Base-by-base conservation (phyloP, 176 grass and related monocot species). In the Otatea glauca region DNA sequence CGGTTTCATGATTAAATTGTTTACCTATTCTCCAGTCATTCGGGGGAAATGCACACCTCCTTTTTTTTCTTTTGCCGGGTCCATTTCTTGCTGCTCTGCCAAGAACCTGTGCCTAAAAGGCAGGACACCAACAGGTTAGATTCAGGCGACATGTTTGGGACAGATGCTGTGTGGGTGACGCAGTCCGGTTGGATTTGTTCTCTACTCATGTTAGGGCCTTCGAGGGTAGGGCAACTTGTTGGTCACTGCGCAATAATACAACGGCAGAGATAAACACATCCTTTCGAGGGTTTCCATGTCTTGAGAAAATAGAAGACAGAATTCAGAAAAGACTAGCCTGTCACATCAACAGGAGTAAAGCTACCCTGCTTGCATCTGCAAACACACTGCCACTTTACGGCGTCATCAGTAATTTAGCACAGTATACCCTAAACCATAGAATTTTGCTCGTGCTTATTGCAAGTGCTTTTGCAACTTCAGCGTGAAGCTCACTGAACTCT, bases 91-190 rank as follows among this genome's bases (percentile, higher is more conserved):
- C 53, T 51, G 69, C 60, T 74, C 49, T 5, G 43, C 81, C 43
- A 51, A 48, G 55, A 72, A 6, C 55, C 2, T 62, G 47, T 48
- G 5, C 15, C 68, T 34, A 21, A 4, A 62, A 56, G 39, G 75
- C 58, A 4, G 32, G 81, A 32, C 75, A 73, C 25, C 44, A 21
- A 20, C 59, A 39, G 35, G 3, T 41, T 51, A 56, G 9, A 59
- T 29, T 70, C 56, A 18, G 51, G 50, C 41, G 69, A 88, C 69
- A 72, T 27, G 72, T 60, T 23, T 17, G 85, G 15, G 85, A 58
- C 68, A 86, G 48, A 74, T 80, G 75, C 51, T 45, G 44, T 13
- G 37, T 70, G 18, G 51, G 17, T 21, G 63, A 12, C 18, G 56
- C 35, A 1, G 25, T 15, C 50, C 49, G 41, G 61, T 65, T 37